These are phyloP conservation scores for Candida hispaniensis DNA, from an alignment of 805 yeast species.

Conservation along the genomic window DNA sequence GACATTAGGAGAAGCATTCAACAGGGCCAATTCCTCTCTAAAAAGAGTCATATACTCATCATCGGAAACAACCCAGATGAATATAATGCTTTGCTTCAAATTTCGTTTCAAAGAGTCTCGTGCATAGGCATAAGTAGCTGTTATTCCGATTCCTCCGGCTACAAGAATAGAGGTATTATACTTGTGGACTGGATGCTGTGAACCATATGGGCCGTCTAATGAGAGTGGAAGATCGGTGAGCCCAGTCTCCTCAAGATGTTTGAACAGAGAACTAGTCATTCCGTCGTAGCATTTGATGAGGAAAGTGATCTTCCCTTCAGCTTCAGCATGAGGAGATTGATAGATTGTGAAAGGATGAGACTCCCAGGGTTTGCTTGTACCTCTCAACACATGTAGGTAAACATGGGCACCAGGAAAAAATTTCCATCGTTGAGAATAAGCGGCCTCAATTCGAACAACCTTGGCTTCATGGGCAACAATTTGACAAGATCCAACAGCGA, in stretches of 20 bases:
- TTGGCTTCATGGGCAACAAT: conserved; percentile 12
- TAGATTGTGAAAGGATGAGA: conserved; percentile 59
- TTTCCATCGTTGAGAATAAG: conserved; percentile 30
- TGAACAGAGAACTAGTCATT: conserved; percentile 17
- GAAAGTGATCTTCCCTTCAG: conserved; percentile 18
- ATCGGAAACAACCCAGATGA: conserved; percentile 57
- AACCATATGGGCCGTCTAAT: conserved; percentile 58
- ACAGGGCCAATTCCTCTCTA: conserved; percentile 31
- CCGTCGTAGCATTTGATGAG: conserved; percentile 20
- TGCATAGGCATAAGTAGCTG: conserved; percentile 42
- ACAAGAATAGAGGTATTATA: conserved; percentile 34
- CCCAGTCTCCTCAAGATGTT: conserved; percentile 9
- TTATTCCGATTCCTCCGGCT: conserved; percentile 55
- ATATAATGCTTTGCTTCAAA: conserved; percentile 24
- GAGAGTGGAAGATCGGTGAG: conserved; percentile 3
- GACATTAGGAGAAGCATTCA: conserved; percentile 10
- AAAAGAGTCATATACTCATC: conserved; percentile 42
- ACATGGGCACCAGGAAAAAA: conserved; percentile 48
- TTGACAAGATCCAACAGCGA: conserved; percentile 18
- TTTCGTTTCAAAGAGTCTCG: conserved; percentile 17
- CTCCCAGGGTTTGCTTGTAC: conserved; percentile 41
- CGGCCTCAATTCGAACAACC: conserved; percentile 14
- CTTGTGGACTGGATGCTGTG: conserved; percentile 31
- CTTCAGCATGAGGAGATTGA: conserved; percentile 18
- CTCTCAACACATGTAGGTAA: conserved; percentile 45